Conservation (phyloP, 257 asterid species). For the Nicotiana knightiana region DNA sequence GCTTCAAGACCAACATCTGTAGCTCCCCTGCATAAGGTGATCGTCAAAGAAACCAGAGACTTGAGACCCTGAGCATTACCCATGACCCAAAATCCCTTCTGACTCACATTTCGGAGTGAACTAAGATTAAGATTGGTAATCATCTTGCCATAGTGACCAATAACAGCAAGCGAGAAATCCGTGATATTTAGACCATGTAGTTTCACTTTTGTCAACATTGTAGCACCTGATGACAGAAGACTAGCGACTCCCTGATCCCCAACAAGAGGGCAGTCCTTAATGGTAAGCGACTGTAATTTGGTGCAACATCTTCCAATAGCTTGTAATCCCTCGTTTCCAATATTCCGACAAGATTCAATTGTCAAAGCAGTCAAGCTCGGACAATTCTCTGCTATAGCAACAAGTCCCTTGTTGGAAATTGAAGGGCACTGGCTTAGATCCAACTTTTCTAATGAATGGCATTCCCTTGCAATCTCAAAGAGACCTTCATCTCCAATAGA, state of each 20-base stretch:
- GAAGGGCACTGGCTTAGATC: slow-evolving; percentile 15
- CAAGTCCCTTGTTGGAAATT: slow-evolving; percentile 11
- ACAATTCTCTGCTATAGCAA: slow-evolving; percentile 18
- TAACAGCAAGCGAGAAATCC: slow-evolving; percentile 21
- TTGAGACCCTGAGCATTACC: slow-evolving; percentile 18
- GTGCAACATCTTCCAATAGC: slow-evolving; percentile 14
- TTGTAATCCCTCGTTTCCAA: slow-evolving; percentile 14
- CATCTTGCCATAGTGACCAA: slow-evolving; percentile 18
- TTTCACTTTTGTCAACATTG: slow-evolving; percentile 13
- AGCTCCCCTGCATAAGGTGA: slow-evolving; percentile 13
- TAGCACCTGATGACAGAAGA: slow-evolving; percentile 14
- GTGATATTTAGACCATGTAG: slow-evolving; percentile 12
- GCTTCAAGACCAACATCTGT: slow-evolving; percentile 17
- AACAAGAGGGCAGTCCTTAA: slow-evolving; percentile 15
- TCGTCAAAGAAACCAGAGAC: slow-evolving; percentile 10
- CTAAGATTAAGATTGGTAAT: slow-evolving; percentile 13
- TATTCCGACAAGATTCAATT: slow-evolving; percentile 4
- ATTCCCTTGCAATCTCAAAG: slow-evolving; percentile 12
- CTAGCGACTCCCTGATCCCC: slow-evolving; percentile 13
- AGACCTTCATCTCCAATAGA: slow-evolving; percentile 15
- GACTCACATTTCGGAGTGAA: slow-evolving; percentile 16
- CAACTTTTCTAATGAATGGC: slow-evolving; percentile 14
- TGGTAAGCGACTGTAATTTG: slow-evolving; percentile 9
- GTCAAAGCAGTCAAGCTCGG: slow-evolving; percentile 12
- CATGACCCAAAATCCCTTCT: slow-evolving; percentile 24